phyloP scores from a whole-genome alignment of 1,284 basidiomycete species.

The Pyrrhoderma lamaoense region DNA sequence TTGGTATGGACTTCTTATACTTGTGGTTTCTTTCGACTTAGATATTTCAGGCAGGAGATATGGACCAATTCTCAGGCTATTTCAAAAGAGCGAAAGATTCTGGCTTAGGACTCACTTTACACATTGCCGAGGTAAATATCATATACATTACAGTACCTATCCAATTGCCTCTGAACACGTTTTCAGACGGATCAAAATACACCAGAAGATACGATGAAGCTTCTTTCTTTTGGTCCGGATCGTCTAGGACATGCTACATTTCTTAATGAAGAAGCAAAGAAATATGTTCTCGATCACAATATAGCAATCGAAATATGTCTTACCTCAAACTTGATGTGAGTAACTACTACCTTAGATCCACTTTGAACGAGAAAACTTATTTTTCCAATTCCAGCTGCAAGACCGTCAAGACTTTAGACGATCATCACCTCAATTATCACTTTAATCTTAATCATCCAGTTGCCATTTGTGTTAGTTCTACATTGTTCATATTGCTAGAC shows the following conservation, averaged over 20 bases:
- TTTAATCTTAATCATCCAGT: conserved; percentile 59
- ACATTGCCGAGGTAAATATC: conserved; percentile 66
- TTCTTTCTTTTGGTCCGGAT: conserved; percentile 59
- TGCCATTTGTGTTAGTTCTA: conserved; percentile 59
- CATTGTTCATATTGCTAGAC: not conserved
- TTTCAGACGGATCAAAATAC: conserved; percentile 44
- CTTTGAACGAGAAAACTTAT: no score
- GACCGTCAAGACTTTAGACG: conserved; percentile 55
- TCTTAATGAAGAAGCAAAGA: conserved; percentile 52
- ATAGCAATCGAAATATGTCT: conserved; percentile 77
- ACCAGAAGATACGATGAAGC: conserved; percentile 49
- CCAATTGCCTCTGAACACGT: not conserved
- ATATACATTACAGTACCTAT: not conserved
- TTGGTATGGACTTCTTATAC: conserved; percentile 24
- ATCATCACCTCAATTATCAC: conserved; percentile 67
- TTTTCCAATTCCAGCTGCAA: conserved; percentile 44
- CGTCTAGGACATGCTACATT: conserved; percentile 81
- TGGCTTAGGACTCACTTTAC: conserved; percentile 64
- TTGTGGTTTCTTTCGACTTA: not conserved
- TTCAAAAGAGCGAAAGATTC: conserved; percentile 49
- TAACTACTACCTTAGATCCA: no score
- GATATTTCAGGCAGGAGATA: conserved; percentile 42
- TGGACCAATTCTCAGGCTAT: conserved; percentile 43
- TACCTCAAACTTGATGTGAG: conserved; percentile 70
- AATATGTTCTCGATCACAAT: conserved; percentile 48